Percentiles rank a stretch among this genome's conserved stretches.
phyloP scores from a whole-genome alignment of 2,329 filamentous ascomycete genomes.

The Pyrenochaeta sp. region DNA sequence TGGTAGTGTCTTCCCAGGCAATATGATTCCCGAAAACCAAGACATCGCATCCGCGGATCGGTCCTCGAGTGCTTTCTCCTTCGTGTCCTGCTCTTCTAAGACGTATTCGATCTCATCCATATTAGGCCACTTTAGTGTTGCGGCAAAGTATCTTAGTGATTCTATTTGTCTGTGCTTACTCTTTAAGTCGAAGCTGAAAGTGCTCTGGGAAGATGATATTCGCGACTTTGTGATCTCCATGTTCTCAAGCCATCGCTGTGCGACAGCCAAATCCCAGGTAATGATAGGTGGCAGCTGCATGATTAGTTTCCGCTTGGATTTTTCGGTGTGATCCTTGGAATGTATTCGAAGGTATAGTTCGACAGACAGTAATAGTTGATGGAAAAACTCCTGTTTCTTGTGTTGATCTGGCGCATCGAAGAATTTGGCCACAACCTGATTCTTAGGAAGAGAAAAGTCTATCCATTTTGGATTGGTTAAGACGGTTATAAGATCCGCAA shows the following conservation, averaged over 20 bases:
- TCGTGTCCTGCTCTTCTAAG: constrained; percentile 66
- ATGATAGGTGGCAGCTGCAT: constrained; percentile 73
- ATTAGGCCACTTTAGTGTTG: constrained; percentile 80
- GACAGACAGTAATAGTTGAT: constrained; percentile 77
- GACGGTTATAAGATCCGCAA: constrained; percentile 74
- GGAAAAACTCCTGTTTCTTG: constrained; percentile 73
- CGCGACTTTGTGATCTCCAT: constrained; percentile 71
- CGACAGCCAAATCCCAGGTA: constrained; percentile 77
- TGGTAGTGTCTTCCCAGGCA: constrained; percentile 74
- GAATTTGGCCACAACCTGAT: constrained; percentile 77
- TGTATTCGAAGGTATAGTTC: constrained; percentile 77
- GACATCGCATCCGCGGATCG: constrained; percentile 78
- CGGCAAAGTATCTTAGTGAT: constrained; percentile 72
- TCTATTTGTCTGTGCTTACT: constrained; percentile 73
- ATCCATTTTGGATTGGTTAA: constrained; percentile 76
- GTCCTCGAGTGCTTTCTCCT: constrained; percentile 59
- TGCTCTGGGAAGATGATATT: constrained; percentile 51
- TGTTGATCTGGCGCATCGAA: constrained; percentile 67
- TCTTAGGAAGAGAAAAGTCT: constrained; percentile 73
- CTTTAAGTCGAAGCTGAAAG: constrained; percentile 69
- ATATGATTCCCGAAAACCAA: constrained; percentile 77
- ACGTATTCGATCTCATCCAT: constrained; percentile 69
- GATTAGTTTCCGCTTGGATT: constrained; percentile 71
- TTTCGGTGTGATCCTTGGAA: constrained; percentile 66
- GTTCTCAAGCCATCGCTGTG: constrained; percentile 75